These are phyloP conservation scores for Rhipidocladum racemiflorum DNA, from an alignment of 176 grass and related monocot genomes.

Conservation along the genomic window DNA sequence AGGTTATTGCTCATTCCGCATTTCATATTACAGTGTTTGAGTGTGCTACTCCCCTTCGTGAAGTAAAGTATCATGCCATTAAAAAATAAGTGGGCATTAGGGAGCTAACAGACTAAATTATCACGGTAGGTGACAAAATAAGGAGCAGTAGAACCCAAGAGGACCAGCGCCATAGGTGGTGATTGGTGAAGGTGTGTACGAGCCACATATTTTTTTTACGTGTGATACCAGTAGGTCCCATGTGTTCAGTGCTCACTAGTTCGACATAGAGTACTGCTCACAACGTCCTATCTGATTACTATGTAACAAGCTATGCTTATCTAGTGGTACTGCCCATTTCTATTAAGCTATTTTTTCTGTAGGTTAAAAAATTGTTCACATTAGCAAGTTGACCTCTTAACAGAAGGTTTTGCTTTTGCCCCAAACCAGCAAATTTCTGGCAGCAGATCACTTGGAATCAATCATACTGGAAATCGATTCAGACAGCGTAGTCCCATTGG, in stretches of 20 bases:
- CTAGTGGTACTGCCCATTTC: not conserved
- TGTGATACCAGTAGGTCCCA: not conserved
- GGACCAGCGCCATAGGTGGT: not conserved
- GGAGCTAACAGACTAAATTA: not conserved
- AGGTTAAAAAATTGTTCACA: not conserved
- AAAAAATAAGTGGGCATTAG: not conserved
- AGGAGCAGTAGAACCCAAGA: not conserved
- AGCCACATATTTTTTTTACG: constrained; percentile 25
- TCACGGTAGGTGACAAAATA: not conserved
- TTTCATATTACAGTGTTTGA: no score
- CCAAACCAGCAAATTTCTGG: not conserved
- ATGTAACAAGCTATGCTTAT: not conserved
- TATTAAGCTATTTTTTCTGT: not conserved
- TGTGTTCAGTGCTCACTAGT: not conserved
- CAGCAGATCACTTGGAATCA: not conserved
- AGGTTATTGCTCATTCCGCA: not conserved
- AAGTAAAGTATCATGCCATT: no score
- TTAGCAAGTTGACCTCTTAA: not conserved
- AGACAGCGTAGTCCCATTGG: not conserved
- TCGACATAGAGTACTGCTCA: not conserved
- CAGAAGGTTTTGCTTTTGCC: not conserved
- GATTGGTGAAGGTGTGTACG: not conserved
- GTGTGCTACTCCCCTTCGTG: no score
- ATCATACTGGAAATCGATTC: not conserved
- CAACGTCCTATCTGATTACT: no score